Base-by-base conservation (phyloP, 192 early-diverging fungal genomes). In the Phlyctochytrium planicorne region DNA sequence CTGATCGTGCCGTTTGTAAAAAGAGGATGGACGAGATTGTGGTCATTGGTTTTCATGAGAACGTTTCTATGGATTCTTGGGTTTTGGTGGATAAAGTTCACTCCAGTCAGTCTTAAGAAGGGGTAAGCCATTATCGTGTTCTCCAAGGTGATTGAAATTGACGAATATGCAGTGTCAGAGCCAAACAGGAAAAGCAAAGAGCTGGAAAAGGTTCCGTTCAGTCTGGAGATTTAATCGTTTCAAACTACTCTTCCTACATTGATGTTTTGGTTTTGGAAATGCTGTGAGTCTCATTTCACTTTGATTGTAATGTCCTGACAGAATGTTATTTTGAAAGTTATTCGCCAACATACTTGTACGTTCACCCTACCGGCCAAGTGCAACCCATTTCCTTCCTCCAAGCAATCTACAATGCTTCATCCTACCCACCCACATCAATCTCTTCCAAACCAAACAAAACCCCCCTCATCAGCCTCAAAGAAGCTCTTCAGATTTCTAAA, bases 181-280 rank as follows among this genome's bases (percentile, higher is more conserved):
- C 53, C 34, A 67, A 60, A 34, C 17, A 61, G 12, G 27, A n/a
- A 16, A 67, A 67, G 25, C 25, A 60, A 23, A 29, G 2, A 37
- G 32, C 17, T 27, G 27, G 1, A 33, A 14, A 12, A 34, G 30
- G 20, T 62, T 6, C 10, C 29, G 33, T 87, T 4, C 55, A 67
- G 23, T 76, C 83, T 50, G 93, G 93, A 62, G 88, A 93, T 68
- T 52, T 94, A 2, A 91, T 94, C 34, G 68, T 93, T 24, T 75
- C 88, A 61, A 94, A 94, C 72, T 91, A 90, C 72, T 80, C 82
- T 1, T 93, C 92, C 10, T 94, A 94, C 66, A 74, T 93, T 27
- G 93, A 94, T 37, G 57, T 93, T 12, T 37, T 94, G 33, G 91
- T 89, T 31, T 66, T 94, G 3, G 79, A 83, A 3, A 84, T 83